Conservation (phyloP, 257 asterid species). For the Solanum acaule region DNA sequence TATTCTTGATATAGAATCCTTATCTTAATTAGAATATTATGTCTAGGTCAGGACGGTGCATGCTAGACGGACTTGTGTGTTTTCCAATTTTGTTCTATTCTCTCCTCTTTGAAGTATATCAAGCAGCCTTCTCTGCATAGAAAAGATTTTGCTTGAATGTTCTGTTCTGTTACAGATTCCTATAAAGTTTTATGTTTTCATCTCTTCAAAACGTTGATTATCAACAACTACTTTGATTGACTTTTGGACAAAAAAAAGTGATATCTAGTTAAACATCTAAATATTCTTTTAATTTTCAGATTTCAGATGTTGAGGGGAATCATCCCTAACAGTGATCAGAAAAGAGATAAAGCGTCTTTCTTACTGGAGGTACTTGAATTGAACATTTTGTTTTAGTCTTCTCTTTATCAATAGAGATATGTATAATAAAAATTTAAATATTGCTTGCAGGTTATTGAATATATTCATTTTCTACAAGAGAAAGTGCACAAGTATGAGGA, state of each 20-base stretch:
- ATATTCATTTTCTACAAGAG: conserved; percentile 89
- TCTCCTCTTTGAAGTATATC: neutral
- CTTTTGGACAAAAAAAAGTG: neutral
- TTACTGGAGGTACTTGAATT: conserved; percentile 58
- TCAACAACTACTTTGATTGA: neutral
- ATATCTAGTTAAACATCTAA: neutral
- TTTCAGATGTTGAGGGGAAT: conserved; percentile 83
- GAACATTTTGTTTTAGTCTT: neutral
- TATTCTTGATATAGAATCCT: neutral
- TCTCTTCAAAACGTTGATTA: neutral
- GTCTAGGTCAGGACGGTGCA: neutral
- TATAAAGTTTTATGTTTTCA: neutral
- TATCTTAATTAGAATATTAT: neutral
- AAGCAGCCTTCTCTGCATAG: neutral
- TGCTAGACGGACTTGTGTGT: neutral
- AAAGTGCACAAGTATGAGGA: conserved; percentile 66
- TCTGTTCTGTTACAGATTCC: neutral
- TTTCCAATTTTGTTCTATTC: neutral
- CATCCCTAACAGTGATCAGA: conserved; percentile 86
- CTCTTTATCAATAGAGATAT: neutral
- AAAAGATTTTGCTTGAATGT: neutral
- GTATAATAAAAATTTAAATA: neutral
- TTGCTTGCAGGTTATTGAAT: conserved; percentile 72
- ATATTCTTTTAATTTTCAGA: conserved; percentile 26
- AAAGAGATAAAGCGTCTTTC: conserved; percentile 97